Evolutionary conservation across 2,329 filamentous ascomycete species (phyloP).

Genomic region (Scytalidium sp.): DNA sequence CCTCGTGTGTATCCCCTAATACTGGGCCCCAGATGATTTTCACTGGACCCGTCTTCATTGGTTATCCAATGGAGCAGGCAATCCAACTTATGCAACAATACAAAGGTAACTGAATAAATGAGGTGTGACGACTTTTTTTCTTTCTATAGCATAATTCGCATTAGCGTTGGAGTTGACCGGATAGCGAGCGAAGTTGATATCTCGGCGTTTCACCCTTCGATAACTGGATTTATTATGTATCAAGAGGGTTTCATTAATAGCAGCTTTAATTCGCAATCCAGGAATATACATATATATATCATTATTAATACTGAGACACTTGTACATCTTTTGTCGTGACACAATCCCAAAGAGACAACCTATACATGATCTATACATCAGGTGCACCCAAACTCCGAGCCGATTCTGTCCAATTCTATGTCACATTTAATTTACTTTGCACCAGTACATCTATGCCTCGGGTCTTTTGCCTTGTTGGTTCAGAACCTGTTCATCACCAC

Average conservation of each 20-base stretch:
- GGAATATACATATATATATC: too few relatives aligned
- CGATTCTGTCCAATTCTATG: background rate
- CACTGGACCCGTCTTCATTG: constrained; percentile 91
- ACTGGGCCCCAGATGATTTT: constrained; percentile 71
- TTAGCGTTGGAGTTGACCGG: background rate
- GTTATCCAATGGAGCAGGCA: constrained; percentile 83
- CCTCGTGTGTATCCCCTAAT: constrained; percentile 26
- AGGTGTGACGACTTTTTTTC: background rate
- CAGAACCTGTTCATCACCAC: constrained; percentile 7
- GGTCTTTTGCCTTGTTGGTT: background rate
- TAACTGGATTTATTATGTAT: background rate
- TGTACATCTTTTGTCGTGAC: background rate
- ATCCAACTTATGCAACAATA: constrained; percentile 63
- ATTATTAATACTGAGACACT: background rate
- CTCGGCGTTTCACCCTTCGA: too few relatives aligned
- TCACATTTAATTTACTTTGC: too few relatives aligned
- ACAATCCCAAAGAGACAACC: too few relatives aligned
- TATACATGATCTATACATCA: background rate
- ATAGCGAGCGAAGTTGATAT: background rate
- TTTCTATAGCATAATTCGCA: background rate
- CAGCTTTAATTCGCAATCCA: too few relatives aligned
- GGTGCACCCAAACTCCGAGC: background rate
- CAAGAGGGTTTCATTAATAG: too few relatives aligned
- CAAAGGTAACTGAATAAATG: constrained; percentile 17
- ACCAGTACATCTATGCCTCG: background rate